These are phyloP conservation scores for Syncephalastrum sp. DNA, from an alignment of 371 early-diverging fungal genomes.

Conservation along the genomic window DNA sequence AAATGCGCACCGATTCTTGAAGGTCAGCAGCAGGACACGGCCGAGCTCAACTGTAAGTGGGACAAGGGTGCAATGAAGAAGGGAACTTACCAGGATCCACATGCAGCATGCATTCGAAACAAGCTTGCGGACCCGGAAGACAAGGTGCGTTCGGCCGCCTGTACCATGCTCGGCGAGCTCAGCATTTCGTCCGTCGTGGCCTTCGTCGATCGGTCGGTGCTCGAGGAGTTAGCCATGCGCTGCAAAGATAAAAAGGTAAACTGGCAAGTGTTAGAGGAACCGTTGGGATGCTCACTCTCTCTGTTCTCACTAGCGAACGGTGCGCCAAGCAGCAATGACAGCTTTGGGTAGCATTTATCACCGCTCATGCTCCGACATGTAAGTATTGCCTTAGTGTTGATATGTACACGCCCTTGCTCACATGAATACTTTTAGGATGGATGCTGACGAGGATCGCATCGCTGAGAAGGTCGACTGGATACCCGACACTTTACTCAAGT, in stretches of 20 bases:
- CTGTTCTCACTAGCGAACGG: conserved; percentile 34
- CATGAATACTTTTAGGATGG: not conserved
- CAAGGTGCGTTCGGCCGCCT: conserved; percentile 79
- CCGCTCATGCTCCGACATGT: conserved; percentile 68
- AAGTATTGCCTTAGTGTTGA: conserved; percentile 19
- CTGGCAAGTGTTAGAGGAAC: not conserved
- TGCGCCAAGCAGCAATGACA: conserved; percentile 74
- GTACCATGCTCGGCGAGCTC: conserved; percentile 68
- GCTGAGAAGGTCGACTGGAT: conserved; percentile 76
- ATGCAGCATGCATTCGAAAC: conserved; percentile 17
- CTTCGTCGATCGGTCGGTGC: conserved; percentile 55
- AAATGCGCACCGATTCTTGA: conserved; percentile 60
- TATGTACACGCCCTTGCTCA: not conserved
- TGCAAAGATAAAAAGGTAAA: conserved; percentile 86
- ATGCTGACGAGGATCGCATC: conserved; percentile 17
- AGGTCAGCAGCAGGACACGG: conserved; percentile 64
- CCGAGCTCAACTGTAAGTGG: conserved; percentile 65
- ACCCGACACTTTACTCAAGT: conserved; percentile 71
- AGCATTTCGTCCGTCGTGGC: conserved; percentile 54
- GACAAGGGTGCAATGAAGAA: too few species aligned
- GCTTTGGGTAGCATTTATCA: conserved; percentile 73
- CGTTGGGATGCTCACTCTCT: too few species aligned
- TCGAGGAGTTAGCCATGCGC: conserved; percentile 70
- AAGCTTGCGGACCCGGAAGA: conserved; percentile 92
- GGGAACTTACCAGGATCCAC: too few species aligned